These are phyloP conservation scores for Abrus precatorius DNA, from an alignment of 306 rosid species.

Conservation along the genomic window DNA sequence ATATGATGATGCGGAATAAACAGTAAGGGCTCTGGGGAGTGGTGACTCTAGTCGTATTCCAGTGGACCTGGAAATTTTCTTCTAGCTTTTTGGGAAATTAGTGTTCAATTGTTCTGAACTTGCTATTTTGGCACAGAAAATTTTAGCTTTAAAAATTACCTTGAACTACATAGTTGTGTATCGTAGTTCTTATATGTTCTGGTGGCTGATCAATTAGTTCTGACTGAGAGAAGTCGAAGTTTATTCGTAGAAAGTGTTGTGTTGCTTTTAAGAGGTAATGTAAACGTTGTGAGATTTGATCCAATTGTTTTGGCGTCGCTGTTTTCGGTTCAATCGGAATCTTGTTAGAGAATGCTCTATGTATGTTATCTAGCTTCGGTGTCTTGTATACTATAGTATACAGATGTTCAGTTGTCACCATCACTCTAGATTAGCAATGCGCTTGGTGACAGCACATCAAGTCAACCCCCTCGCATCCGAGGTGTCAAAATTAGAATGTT, in stretches of 20 bases:
- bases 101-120: slow-evolving; percentile 57
- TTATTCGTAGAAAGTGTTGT: slow-evolving; percentile 38
- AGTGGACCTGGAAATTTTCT: slow-evolving; percentile 61
- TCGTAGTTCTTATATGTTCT: slow-evolving; percentile 46
- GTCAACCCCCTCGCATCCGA: background rate
- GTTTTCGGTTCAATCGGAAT: slow-evolving; percentile 31
- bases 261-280: slow-evolving; percentile 26
- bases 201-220: slow-evolving; percentile 39
- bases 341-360: background rate
- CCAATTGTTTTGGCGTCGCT: background rate
- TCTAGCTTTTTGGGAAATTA: slow-evolving; percentile 48
- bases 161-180: slow-evolving; percentile 50
- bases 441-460: background rate
- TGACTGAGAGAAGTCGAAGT: slow-evolving; percentile 34
- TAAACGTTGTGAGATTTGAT: slow-evolving; percentile 4
- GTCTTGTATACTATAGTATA: background rate
- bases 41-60: slow-evolving; percentile 58
- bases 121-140: slow-evolving; percentile 51
- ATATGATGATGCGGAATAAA: slow-evolving; percentile 69
- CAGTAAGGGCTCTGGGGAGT: slow-evolving; percentile 62
- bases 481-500: background rate
- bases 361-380: background rate
- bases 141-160: slow-evolving; percentile 50
- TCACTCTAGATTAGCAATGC: background rate
- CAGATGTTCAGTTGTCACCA: background rate